Conservation (phyloP, 139 green algal species). For the Micractinium conductrix region DNA sequence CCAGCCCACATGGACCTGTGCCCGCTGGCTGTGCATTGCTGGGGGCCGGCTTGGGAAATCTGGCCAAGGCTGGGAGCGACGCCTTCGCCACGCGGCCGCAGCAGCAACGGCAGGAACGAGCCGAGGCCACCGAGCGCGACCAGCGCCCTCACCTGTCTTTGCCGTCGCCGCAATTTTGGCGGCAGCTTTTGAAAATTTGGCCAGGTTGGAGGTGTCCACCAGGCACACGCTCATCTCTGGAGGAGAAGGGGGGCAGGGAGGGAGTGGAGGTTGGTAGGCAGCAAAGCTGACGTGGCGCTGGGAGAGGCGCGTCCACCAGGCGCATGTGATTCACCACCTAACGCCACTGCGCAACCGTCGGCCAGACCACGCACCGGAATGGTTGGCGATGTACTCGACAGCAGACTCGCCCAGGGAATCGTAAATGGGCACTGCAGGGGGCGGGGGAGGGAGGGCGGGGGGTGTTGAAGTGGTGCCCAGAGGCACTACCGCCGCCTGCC, state of each 20-base stretch:
- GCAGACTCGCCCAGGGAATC: constrained; percentile 90
- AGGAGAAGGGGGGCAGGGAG: not conserved
- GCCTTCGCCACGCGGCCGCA: too few relatives aligned
- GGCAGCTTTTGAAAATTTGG: constrained; percentile 54
- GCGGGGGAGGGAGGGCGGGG: not conserved
- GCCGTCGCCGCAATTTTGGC: constrained; percentile 63
- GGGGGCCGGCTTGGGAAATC: too few relatives aligned
- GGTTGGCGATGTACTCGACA: constrained; percentile 93
- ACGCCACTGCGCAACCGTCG: too few relatives aligned
- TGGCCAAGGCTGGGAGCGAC: too few relatives aligned
- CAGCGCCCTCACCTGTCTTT: constrained; percentile 45
- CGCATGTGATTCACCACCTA: not conserved
- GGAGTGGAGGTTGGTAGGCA: not conserved
- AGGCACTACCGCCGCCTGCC: not conserved
- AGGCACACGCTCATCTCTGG: constrained; percentile 22
- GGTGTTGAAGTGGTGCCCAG: too few relatives aligned
- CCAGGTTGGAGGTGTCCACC: constrained; percentile 40
- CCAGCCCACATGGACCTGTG: too few relatives aligned
- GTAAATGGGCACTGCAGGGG: constrained; percentile 88
- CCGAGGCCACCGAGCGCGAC: too few relatives aligned
- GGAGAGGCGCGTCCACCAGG: too few relatives aligned
- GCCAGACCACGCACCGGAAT: constrained; percentile 63
- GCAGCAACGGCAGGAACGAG: too few relatives aligned
- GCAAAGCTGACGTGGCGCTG: too few relatives aligned
- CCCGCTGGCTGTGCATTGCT: too few relatives aligned